Base-by-base conservation (phyloP, 345 rosid species). In the Alliaria petiolata region DNA sequence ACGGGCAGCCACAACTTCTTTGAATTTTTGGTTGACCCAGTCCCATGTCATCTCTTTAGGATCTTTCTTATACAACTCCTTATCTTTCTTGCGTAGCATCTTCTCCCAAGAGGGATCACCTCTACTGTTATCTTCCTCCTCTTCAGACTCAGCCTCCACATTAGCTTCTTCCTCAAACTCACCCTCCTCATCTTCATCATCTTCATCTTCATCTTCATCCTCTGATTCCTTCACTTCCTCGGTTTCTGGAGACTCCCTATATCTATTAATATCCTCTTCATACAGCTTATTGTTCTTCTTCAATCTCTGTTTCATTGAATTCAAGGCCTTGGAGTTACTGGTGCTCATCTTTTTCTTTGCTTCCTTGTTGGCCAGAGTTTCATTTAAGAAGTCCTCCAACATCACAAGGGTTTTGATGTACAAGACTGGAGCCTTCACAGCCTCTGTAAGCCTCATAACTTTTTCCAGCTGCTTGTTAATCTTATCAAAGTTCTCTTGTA, bases 381-480 rank as follows among this genome's bases (percentile, higher is more conserved):
- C 83, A 47, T 80, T 87, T 55, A 91, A 72, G 78, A 85, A 91
- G 65, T 91, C 97, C 79, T 93, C 98, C 81, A 93, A 75, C 89
- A 89, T 87, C 36, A 87, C 96, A 65, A 91, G 87, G 6, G 92
- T 82, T 72, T 87, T 86, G 44, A 91, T 84, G 72, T 93, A 93
- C 69, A 87, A 82, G 12, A 19, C 54, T 0, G 96, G 98, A 28
- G 81, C 85, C 83, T 76, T 87, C 3, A 79, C 91, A 17, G 95
- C 73, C 75, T 93, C 92, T 0, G 85, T 80, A 14, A 89, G 79
- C 76, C 96, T 81, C 95, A 86, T 86, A 25, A 91, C 91, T 70
- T 91, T 93, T 78, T 91, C 97, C n/a, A 91, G 90, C 88, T 93
- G 97, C 69, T 93, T 93, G 76, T 93, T 93, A 0, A 91, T 78